Evolutionary conservation across 2,329 filamentous ascomycete genomes (phyloP).

Genomic region (Xylaria sp.): DNA sequence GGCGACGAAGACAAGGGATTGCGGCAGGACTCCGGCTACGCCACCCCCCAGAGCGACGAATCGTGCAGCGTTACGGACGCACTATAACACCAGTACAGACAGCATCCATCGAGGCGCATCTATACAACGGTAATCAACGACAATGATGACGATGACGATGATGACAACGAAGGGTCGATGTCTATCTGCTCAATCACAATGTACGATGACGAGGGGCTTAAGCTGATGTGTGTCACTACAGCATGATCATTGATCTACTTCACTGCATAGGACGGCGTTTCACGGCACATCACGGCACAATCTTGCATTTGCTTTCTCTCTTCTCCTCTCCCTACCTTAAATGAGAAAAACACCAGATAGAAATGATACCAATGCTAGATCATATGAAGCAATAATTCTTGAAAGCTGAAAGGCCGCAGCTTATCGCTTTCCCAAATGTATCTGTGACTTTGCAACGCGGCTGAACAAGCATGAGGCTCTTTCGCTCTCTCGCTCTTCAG

Average conservation of each 20-base stretch:
- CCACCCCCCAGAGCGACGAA: conserved; percentile 41
- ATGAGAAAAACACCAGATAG: neutral
- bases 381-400: neutral
- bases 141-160: neutral
- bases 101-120: neutral
- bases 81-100: neutral
- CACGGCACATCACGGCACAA: neutral
- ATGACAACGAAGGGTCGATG: neutral
- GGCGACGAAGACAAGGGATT: conserved; percentile 6
- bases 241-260: neutral
- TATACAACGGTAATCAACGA: neutral
- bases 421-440: neutral
- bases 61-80: conserved; percentile 28
- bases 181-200: neutral
- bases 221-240: neutral
- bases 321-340: neutral
- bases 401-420: neutral
- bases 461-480: neutral
- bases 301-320: neutral
- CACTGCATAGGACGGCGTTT: conserved; percentile 26
- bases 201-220: neutral
- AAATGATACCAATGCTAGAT: neutral
- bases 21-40: conserved; percentile 44
- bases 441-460: neutral
- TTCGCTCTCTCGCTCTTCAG: too few relatives aligned